Percentiles rank a stretch among this genome's conserved stretches.
Conservation (phyloP, 495 filamentous ascomycete genomes). For the Neurospora sp. region DNA sequence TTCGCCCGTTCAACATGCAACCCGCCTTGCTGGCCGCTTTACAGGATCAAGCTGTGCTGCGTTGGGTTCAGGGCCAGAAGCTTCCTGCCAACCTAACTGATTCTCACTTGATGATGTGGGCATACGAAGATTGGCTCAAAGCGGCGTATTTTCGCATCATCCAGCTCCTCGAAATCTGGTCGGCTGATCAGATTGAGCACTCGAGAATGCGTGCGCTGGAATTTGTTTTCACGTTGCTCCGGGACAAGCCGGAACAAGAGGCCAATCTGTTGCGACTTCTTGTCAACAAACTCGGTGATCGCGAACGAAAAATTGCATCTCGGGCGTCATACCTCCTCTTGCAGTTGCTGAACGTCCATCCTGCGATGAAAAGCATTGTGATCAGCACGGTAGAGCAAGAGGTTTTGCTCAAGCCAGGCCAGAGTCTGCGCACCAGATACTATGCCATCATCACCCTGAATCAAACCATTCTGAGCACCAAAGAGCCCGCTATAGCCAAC, state of each 20-base stretch:
- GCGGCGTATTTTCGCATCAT: conserved; percentile 82
- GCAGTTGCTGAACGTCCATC: conserved; percentile 80
- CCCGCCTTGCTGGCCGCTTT: conserved; percentile 62
- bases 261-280: conserved; percentile 82
- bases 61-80: conserved; percentile 55
- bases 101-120: conserved; percentile 76
- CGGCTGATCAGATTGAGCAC: conserved; percentile 86
- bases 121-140: conserved; percentile 92
- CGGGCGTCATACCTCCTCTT: conserved; percentile 82
- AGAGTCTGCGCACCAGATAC: conserved; percentile 81
- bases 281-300: conserved; percentile 93
- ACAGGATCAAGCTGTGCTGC: conserved; percentile 38
- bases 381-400: conserved; percentile 77
- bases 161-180: conserved; percentile 82
- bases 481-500: conserved; percentile 72
- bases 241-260: conserved; percentile 95
- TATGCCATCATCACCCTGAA: conserved; percentile 95
- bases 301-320: conserved; percentile 87
- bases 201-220: conserved; percentile 75
- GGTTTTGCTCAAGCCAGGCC: conserved; percentile 75
- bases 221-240: conserved; percentile 80
- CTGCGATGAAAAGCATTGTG: conserved; percentile 83
- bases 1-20: conserved; percentile 71
- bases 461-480: conserved; percentile 80
- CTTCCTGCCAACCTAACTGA: conserved; percentile 62